Base-by-base conservation (phyloP, 345 rosid genomes). In the Arabidopsis arenosa region DNA sequence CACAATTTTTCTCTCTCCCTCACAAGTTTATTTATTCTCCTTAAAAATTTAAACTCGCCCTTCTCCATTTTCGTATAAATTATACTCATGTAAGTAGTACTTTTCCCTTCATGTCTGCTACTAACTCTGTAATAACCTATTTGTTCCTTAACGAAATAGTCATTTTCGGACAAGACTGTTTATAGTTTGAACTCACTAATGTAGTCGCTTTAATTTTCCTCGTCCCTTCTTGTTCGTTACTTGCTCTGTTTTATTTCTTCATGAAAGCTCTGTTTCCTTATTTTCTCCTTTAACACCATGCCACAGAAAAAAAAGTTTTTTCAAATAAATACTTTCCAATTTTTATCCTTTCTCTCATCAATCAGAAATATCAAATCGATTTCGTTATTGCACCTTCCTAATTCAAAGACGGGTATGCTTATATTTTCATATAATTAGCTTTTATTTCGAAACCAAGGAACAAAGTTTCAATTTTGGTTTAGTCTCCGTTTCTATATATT, bases 71-170 rank as follows among this genome's bases (percentile, higher is more conserved):
- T 49, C 77, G 51, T 72, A 72, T 72, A 49, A 43, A 74, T 36
- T 68, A 60, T 67, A 52, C 56, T 78, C 81, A 73, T 78, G 81
- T 78, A 73, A 78, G 81, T 78, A n/a, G 64, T 40, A 58, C 32
- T 10, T 36, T 1, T 26, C 35, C 30, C 49, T 56, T 28, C n/a
- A 15, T 15, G 35, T 5, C 21, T 60, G 32, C 5, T 18, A 7
- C 28, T 40, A 61, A 41, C 48, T 61, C 69, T 41, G 43, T 62
- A 44, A 57, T 36, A 17, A 40, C 6, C 7, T 54, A 40, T 40
- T 52, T 68, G 70, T 32, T 69, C 28, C 5, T n/a, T n/a, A n/a
- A n/a, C n/a, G n/a, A n/a, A n/a, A n/a, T n/a, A n/a, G 80, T 77
- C 76, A 62, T 77, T 77, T 77, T 70, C 72, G 5, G 49, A 58